Base-by-base conservation (phyloP, 164 flowering plant genomes). In the Tetrastigma voinierianum region DNA sequence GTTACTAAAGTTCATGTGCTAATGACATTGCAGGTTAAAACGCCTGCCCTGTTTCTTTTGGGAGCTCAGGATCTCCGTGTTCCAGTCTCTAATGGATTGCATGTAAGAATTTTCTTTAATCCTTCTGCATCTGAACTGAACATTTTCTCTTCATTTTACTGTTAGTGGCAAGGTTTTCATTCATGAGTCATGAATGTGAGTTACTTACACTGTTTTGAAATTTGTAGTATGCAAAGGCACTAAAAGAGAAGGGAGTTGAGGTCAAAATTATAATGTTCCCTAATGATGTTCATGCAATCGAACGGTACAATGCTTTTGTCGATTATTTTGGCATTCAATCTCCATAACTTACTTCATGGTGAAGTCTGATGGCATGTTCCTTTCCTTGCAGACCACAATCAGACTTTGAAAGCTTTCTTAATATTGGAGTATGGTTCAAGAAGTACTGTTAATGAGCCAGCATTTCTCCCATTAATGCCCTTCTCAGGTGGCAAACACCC, bases 51-150 rank as follows among this genome's bases (percentile, higher is more conserved):
- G 51, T 88, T 96, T 71, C 93, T 96, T 56, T 72, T 96, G 43
- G 99, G 97, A 43, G 95, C 95, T 59, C 76, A 88, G 70, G 99
- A 96, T 81, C 93, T 87, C 24, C 92, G 99, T 57, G 97, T 96
- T 68, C 97, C 98, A 65, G 73, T 81, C 66, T 84, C 89, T 46
- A 90, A 81, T 77, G 99, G 98, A 20, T 61, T 96, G 74, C 99
- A 95, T 70, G 98, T 92, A 86, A 77, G 83, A 57, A 52, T 52
- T 46, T 3, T 25, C 2, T 43, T 4, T 52, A 17, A 24, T 46
- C 32, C 32, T 44, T 62, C 16, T 18, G 17, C 4, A 32, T 32
- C 40, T 32, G 40, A 32, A 32, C 40, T 32, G 20, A 57, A 57
- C 24, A 21, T 13, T 21, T 32, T 55, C 6, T 55, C n/a, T 9